Base-by-base conservation (phyloP, 768 basidiomycete species). In the Dentipellis fragilis region DNA sequence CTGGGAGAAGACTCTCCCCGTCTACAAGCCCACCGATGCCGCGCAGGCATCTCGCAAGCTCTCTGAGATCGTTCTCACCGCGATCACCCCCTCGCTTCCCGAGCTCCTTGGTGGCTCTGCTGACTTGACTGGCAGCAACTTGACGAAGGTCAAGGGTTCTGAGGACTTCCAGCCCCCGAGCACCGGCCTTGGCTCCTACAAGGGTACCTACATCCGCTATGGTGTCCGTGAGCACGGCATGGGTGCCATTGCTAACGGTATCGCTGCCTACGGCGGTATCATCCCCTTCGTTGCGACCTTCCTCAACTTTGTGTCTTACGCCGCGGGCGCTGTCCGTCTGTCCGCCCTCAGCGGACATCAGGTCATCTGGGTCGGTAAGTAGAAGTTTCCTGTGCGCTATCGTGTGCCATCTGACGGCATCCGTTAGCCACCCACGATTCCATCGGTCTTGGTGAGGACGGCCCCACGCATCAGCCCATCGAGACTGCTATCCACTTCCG, bases 221-320 rank as follows among this genome's bases (percentile, higher is more conserved):
- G 94, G 94, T 80, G 93, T 97, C 56, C 89, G 94, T 71, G 94
- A 97, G 71, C 94, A 97, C 71, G 94, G 77, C 62, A 97, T 96
- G 93, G 89, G 87, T 64, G 94, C 93, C 54, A 93, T 97, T 64
- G 90, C 85, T 62, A 96, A 96, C 69, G 93, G 93, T 68, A 69
- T 94, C 59, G 70, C 76, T 59, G 93, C 93, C 2, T 97, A 96
- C 71, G 93, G 93, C 58, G 90, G 83, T 64, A 83, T 94, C 65
- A 80, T 95, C 59, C 93, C 93, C 46, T 93, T 91, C 69, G 80
- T 87, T 59, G 90, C 87, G 56, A 97, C 94, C 36, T 96, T 96
- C 85, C 69, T 96, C 72, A 94, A 94, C 80, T 94, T 94, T 69
- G 89, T 94, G 48, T 90, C 89, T 0, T 94, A 94, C 67, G 92